phyloP scores from a whole-genome alignment of 495 filamentous ascomycete species.

The Aspergillus hancockii region DNA sequence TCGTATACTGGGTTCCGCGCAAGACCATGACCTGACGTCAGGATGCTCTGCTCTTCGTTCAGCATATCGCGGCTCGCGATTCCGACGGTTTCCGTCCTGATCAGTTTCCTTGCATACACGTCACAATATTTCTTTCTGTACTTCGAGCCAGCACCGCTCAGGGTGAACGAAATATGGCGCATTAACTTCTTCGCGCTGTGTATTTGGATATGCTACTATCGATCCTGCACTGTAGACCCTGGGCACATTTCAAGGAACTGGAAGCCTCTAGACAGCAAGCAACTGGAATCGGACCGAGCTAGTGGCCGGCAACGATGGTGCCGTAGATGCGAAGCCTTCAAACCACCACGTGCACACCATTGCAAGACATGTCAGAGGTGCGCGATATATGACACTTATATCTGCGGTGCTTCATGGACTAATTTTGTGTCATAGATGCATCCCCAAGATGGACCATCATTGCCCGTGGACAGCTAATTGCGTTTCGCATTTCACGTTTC shows the following conservation, averaged over 20 bases:
- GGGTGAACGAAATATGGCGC: slow-evolving; percentile 55
- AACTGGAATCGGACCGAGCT: slow-evolving; percentile 29
- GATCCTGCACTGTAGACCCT: slow-evolving; percentile 75
- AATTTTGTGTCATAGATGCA: slow-evolving; percentile 57
- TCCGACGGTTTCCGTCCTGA: slow-evolving; percentile 65
- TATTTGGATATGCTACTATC: slow-evolving; percentile 79
- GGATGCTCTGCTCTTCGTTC: slow-evolving; percentile 24
- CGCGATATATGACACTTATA: neutral
- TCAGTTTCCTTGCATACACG: slow-evolving; percentile 77
- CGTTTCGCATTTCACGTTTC: slow-evolving; percentile 86
- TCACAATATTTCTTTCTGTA: slow-evolving; percentile 82
- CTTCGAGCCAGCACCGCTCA: slow-evolving; percentile 68
- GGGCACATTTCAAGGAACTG: slow-evolving; percentile 51
- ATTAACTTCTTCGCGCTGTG: slow-evolving; percentile 75
- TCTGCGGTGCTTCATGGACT: neutral
- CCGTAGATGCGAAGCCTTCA: slow-evolving; percentile 77
- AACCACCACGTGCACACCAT: slow-evolving; percentile 89
- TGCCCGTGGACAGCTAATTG: slow-evolving; percentile 96
- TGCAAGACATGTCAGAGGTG: slow-evolving; percentile 81
- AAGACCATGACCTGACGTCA: slow-evolving; percentile 3
- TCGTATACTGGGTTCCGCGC: neutral
- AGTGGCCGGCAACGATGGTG: slow-evolving; percentile 66
- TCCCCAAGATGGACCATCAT: slow-evolving; percentile 98
- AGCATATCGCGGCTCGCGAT: slow-evolving; percentile 53
- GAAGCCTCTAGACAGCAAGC: slow-evolving; percentile 25